Base-by-base conservation (phyloP, 164 flowering plant genomes). In the Stephania japonica region DNA sequence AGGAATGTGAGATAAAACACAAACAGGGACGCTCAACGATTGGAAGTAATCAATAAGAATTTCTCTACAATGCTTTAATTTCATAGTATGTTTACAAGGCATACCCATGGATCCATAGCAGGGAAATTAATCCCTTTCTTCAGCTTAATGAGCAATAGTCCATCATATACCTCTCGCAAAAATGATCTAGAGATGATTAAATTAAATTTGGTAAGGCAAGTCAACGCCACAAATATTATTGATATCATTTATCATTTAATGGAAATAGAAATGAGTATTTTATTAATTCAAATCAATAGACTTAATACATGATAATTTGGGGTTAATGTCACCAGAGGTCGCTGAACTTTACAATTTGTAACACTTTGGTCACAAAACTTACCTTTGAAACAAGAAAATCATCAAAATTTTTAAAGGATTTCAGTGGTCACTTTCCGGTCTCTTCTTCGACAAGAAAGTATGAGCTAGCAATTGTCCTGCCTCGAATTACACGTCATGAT, bases 91-190 rank as follows among this genome's bases (percentile, higher is more conserved):
- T 59, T 59, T 59, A 47, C 38, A 70, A 53, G 81, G 76, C 82
- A 59, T 77, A 94, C 99, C 99, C 99, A 95, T 8, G 90, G 98
- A 87, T 95, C 98, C 99, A 92, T 88, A 72, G 92, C 94, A 77
- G 99, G 99, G 18, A 95, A 81, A 79, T 87, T 70, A 26, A 86
- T 47, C 70, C 99, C 99, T 71, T 87, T 91, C 76, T 89, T 90
- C 84, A 92, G 78, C 83, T 90, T 92, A 62, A 95, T 73, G 62
- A 90, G 82, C 74, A 95, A 76, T 23, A 90, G 94, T 14, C 99
- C 99, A 79, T 91, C 97, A 84, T 95, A 95, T 42, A 89, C 84
- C 83, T 90, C 94, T 9, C 88, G 89, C 9, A 92, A 78, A 87
- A 95, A 95, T 42, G 81, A 84, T 85, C 99, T 94, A 87, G 72